phyloP scores from a whole-genome alignment of 2,329 filamentous ascomycete genomes.

The Emergomyces pasteurianus region DNA sequence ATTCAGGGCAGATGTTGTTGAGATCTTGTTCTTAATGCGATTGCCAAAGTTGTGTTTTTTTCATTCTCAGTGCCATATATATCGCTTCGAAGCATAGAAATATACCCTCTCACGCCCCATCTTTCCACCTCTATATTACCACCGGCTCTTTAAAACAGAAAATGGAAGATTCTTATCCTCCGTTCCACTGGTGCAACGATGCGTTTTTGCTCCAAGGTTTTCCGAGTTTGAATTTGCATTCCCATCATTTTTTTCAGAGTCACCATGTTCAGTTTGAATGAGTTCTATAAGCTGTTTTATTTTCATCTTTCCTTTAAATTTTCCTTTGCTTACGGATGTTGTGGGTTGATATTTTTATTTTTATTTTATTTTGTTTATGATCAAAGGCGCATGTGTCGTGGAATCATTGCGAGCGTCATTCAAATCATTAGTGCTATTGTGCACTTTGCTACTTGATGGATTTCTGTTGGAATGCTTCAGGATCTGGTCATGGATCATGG shows the following conservation, averaged over 20 bases:
- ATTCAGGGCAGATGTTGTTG: constrained; percentile 31
- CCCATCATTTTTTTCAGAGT: too few species aligned
- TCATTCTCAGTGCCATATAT: not conserved
- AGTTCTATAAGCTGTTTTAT: not conserved
- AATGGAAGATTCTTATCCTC: not conserved
- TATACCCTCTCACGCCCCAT: not conserved
- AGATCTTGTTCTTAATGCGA: constrained; percentile 6
- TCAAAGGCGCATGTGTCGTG: not conserved
- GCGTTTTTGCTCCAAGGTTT: not conserved
- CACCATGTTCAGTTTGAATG: not conserved
- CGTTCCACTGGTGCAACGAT: not conserved
- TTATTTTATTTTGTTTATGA: not conserved
- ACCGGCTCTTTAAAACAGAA: not conserved
- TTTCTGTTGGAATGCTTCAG: not conserved
- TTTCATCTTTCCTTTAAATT: not conserved
- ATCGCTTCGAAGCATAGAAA: not conserved
- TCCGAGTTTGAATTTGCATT: not conserved
- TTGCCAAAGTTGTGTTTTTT: not conserved
- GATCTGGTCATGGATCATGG: not conserved
- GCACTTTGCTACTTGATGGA: not conserved
- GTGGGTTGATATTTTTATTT: not conserved
- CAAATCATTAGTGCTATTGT: not conserved
- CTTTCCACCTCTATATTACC: not conserved
- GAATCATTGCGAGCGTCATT: not conserved
- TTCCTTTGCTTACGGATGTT: not conserved